Evolutionary conservation across 371 early-diverging fungal genomes (phyloP), one percentile per base, ranked within the genome.

Genomic region (Mortierella sp.): DNA sequence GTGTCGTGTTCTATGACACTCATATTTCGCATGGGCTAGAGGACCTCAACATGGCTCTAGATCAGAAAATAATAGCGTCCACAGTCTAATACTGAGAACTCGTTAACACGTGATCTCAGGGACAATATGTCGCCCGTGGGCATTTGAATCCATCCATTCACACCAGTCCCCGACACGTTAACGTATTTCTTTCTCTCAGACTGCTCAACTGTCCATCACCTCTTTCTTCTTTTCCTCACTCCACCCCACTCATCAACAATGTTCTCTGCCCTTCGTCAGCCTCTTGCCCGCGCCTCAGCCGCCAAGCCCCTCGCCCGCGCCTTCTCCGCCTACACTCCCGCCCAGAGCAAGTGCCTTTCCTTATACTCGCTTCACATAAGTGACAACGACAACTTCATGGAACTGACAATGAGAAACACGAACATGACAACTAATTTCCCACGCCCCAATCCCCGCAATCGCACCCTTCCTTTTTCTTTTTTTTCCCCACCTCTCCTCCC

Each of bases 231-330:
- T n/a, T 63, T 70, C 47, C 52, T 19, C n/a, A 60, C 73, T 44
- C 68, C 63, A 47, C 77, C 45, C 45, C 73, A 50, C 70, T 75
- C 76, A 21, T 52, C 47, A 31, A 71, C 76, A 54, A 85, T 85
- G 86, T 85, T 85, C 48, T 70, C 86, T 75, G 86, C 86, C 45
- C 86, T 85, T 70, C 86, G 86, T 68, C 86, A 85, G 75, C 86
- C 86, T 57, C 86, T 85, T 72, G 82, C 86, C 72, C 86, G 86
- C 72, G 86, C 86, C 19, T 70, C 86, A 28, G 82, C 77, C 42
- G 75, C 78, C 50, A 81, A 77, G 75, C 86, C 82, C 70, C 68
- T 85, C 11, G 63, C 75, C 19, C 86, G 86, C 60, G 79, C 86
- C 45, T 85, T 85, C 80, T 82, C 82, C 26, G 86, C 72, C 48